These are phyloP conservation scores for Thyridium curvatum DNA, from an alignment of 2,329 filamentous ascomycete genomes.

Conservation along the genomic window DNA sequence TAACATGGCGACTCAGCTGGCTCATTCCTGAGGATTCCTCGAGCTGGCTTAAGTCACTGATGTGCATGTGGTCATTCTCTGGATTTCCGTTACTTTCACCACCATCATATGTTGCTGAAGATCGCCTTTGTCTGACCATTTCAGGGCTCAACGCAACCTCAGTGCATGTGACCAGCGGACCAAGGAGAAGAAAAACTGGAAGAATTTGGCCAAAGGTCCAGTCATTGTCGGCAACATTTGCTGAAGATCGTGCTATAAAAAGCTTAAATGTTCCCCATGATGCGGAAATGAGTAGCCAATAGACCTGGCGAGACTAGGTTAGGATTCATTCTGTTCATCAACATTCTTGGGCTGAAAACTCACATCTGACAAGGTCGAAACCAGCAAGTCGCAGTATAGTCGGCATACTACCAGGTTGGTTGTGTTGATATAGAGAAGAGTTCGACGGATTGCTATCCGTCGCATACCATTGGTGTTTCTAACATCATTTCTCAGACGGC, in stretches of 20 bases:
- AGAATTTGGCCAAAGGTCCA: conserved; percentile 6
- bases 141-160: too few relatives aligned
- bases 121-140: too few relatives aligned
- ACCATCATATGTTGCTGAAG: too few relatives aligned
- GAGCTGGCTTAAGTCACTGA: too few relatives aligned
- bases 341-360: neutral
- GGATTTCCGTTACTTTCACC: too few relatives aligned
- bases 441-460: neutral
- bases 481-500: too few relatives aligned
- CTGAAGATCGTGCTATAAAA: neutral
- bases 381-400: conserved; percentile 2
- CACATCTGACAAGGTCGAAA: conserved; percentile 3
- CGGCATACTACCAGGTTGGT: neutral
- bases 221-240: neutral
- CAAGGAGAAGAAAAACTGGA: conserved; percentile 3
- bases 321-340: neutral
- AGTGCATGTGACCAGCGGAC: neutral
- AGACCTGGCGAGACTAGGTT: conserved; percentile 1
- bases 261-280: conserved; percentile 4
- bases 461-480: too few relatives aligned
- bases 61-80: too few relatives aligned
- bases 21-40: too few relatives aligned
- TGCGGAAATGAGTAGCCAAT: conserved; percentile 4
- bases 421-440: too few relatives aligned
- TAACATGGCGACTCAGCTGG: too few relatives aligned